Conservation (phyloP, 2,329 filamentous ascomycete genomes). For the Zymoseptoria passerinii region DNA sequence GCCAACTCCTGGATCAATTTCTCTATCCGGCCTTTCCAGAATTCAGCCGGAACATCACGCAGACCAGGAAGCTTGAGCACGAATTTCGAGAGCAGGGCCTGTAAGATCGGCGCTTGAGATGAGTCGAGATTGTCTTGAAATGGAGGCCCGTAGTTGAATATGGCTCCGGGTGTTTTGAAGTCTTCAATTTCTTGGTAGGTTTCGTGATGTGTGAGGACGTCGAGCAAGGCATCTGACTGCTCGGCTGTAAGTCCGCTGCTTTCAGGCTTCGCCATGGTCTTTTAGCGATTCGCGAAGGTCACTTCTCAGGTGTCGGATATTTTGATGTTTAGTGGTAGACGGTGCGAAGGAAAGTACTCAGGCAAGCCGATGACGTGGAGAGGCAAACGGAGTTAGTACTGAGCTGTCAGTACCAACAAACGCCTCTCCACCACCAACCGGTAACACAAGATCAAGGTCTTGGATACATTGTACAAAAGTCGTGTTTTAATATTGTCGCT, state of each 20-base stretch:
- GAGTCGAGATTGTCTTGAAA: constrained; percentile 47
- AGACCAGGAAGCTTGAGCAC: constrained; percentile 59
- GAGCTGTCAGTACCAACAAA: background rate
- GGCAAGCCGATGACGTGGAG: constrained; percentile 2
- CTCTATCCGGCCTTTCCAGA: constrained; percentile 57
- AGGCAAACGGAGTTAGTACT: background rate
- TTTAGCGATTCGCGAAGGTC: background rate
- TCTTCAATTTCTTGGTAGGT: constrained; percentile 59
- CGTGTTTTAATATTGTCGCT: too few species aligned
- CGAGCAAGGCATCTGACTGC: constrained; percentile 45
- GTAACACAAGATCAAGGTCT: too few species aligned
- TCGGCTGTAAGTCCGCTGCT: constrained; percentile 32
- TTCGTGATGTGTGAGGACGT: constrained; percentile 47
- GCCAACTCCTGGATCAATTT: constrained; percentile 54
- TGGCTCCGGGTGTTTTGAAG: constrained; percentile 58
- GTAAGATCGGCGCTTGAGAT: constrained; percentile 55
- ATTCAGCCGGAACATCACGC: constrained; percentile 52
- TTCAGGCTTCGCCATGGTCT: constrained; percentile 11
- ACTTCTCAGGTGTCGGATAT: background rate
- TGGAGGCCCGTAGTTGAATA: constrained; percentile 61
- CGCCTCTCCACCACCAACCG: too few species aligned
- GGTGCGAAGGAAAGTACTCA: background rate
- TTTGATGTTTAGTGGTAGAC: background rate
- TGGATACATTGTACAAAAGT: too few species aligned
- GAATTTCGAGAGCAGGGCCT: constrained; percentile 58